phyloP scores from a whole-genome alignment of 2,329 filamentous ascomycete species.

The Rutstroemia sp. region DNA sequence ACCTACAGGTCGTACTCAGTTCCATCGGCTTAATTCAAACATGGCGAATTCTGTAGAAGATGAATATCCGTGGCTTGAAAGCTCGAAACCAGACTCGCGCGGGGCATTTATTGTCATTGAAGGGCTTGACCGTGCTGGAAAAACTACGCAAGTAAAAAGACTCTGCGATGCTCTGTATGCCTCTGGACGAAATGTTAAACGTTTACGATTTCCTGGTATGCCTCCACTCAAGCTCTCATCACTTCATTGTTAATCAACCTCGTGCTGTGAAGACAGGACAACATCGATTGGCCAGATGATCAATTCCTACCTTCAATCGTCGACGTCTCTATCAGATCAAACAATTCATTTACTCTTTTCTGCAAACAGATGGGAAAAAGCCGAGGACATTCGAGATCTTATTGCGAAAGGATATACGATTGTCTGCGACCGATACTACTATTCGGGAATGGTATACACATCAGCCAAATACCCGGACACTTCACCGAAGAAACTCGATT shows the following conservation, averaged over 20 bases:
- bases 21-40: background rate
- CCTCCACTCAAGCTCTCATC: background rate
- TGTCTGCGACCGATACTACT: conserved; percentile 89
- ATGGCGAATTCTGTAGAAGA: conserved; percentile 13
- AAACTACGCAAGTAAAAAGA: conserved; percentile 61
- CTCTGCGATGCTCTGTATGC: conserved; percentile 46
- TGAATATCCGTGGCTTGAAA: conserved; percentile 25
- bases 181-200: conserved; percentile 45
- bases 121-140: conserved; percentile 64
- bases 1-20: no score
- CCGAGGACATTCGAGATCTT: conserved; percentile 38
- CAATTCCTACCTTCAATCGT: conserved; percentile 54
- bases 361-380: conserved; percentile 62
- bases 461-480: conserved; percentile 73
- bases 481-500: conserved; percentile 38
- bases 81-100: conserved; percentile 28
- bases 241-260: background rate
- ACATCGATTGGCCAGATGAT: conserved; percentile 65
- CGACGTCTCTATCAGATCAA: conserved; percentile 58
- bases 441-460: conserved; percentile 88
- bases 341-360: conserved; percentile 67
- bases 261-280: conserved; percentile 45
- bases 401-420: conserved; percentile 65
- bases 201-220: conserved; percentile 60
- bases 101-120: conserved; percentile 64